phyloP scores from a whole-genome alignment of 371 early-diverging fungal genomes.

The Zopfochytrium polystomum region DNA sequence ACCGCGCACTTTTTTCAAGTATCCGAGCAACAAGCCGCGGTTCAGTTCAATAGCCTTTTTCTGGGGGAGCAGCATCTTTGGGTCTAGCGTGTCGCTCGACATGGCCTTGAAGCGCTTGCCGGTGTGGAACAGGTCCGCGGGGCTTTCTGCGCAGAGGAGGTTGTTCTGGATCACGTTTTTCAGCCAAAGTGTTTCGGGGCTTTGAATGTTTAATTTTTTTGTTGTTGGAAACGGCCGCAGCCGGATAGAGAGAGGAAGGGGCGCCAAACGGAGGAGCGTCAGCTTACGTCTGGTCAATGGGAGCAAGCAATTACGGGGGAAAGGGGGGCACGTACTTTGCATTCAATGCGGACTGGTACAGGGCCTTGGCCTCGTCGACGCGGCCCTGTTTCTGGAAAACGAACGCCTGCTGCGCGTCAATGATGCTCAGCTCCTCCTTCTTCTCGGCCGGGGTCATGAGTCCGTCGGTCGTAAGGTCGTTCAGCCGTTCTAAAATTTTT shows the following conservation, averaged over 20 bases:
- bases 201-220: no score
- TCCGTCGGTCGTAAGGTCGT: conserved; percentile 14
- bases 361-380: conserved; percentile 56
- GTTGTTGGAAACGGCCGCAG: no score
- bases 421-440: conserved; percentile 59
- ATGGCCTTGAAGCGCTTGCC: conserved; percentile 58
- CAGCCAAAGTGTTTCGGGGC: conserved; percentile 51
- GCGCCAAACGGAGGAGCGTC: no score
- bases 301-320: conserved; percentile 8
- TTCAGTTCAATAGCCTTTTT: conserved; percentile 67
- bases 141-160: conserved; percentile 55
- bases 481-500: conserved; percentile 1
- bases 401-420: conserved; percentile 69
- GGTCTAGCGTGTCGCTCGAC: conserved; percentile 54
- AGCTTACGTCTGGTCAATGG: no score
- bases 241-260: no score
- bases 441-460: background rate
- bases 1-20: conserved; percentile 57
- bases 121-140: conserved; percentile 59
- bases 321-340: background rate
- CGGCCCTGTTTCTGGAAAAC: conserved; percentile 66
- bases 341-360: conserved; percentile 52
- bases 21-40: conserved; percentile 60
- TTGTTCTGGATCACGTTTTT: conserved; percentile 71
- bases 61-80: conserved; percentile 61